Evolutionary conservation across 768 basidiomycete genomes (phyloP), one percentile per base, ranked within the genome.

Genomic region (Leccinum fibrillosum): DNA sequence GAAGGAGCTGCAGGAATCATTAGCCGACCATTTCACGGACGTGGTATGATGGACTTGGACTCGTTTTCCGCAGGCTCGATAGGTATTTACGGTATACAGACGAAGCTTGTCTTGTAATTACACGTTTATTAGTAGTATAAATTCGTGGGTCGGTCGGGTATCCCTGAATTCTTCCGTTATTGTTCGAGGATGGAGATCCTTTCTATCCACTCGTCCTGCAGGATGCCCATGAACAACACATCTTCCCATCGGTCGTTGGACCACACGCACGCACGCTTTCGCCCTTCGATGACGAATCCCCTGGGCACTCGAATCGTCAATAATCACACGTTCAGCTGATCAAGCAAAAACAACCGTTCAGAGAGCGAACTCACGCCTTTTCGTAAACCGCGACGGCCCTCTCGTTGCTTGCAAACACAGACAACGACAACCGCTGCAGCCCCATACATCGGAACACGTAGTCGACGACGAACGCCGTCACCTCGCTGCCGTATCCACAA

Each of bases 21-120:
- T 81, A 59, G 78, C 76, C 32, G 77, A 80, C 55, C 76, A 75
- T 65, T 81, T 81, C 62, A 74, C 75, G 11, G 80, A 81, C 54
- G 78, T 78, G 42, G 55, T 62, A 42, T 75, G 62, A 68, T 50
- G 25, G 4, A 37, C 34, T 30, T 10, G 30, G 44, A 30, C 12
- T 5, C 26, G 12, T 34, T 49, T 48, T 49, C 11, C 48, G 17
- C 52, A 30, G 17, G 45, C 62, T 52, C 44, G 35, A 30, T 8
- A 8, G 53, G 62, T 64, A 64, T 39, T 51, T 28, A 28, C 28
- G 28, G 39, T 49, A 53, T 42, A 49, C 63, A 61, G 32, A 60
- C 45, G 47, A 17, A 1, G 26, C 35, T 19, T n/a, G 19, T 44
- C n/a, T 23, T 56, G 63, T 64, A 54, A 63, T 66, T 8, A 51